Conservation (phyloP, 257 asterid genomes). For the Nicotiana paniculata region DNA sequence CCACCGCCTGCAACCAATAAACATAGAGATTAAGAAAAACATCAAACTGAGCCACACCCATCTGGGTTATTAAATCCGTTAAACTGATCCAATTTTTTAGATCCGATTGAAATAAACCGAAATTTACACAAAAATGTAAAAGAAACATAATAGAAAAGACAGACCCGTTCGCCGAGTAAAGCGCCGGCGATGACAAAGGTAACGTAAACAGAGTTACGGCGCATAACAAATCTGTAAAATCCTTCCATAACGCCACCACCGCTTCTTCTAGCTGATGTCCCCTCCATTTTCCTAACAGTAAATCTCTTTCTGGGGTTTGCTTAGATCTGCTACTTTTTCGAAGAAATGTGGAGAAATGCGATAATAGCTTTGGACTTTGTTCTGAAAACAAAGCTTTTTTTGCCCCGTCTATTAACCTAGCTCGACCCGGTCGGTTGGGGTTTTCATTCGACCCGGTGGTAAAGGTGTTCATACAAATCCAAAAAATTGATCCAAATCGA, state of each 20-base stretch:
- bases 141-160: not conserved
- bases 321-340: not conserved
- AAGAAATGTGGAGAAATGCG: not conserved
- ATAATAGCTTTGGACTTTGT: not conserved
- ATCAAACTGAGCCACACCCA: not conserved
- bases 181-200: slow-evolving; percentile 16
- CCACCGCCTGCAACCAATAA: slow-evolving; percentile 50
- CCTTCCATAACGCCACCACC: slow-evolving; percentile 72
- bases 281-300: not conserved
- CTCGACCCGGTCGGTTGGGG: not conserved
- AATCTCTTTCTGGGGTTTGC: not conserved
- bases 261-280: slow-evolving; percentile 32
- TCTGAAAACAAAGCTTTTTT: not conserved
- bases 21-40: not conserved
- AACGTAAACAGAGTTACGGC: slow-evolving; percentile 75
- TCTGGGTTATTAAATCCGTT: not conserved
- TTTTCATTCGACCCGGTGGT: too few relatives aligned
- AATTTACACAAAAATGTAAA: not conserved
- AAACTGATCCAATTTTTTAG: slow-evolving; percentile 5
- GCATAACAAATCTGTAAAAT: slow-evolving; percentile 67
- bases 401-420: not conserved
- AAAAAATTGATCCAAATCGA: too few relatives aligned
- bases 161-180: slow-evolving; percentile 11
- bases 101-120: slow-evolving; percentile 21
- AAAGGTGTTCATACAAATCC: too few relatives aligned